Base-by-base conservation (phyloP, 495 filamentous ascomycete genomes). In the Lichina pygmaea region DNA sequence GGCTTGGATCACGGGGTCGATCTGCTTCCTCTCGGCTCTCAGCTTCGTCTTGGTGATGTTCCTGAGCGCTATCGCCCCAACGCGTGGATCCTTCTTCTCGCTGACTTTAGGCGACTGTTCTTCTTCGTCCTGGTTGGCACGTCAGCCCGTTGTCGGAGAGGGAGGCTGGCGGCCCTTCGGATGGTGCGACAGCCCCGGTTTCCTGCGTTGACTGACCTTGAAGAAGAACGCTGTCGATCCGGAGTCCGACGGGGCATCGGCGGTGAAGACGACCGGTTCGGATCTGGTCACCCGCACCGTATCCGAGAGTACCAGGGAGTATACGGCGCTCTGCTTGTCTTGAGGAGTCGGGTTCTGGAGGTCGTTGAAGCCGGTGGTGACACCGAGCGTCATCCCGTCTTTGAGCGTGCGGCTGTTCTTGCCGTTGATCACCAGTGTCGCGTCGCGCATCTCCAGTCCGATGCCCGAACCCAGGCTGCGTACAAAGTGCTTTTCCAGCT, bases 221-320 rank as follows among this genome's bases (percentile, higher is more conserved):
- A 97, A 97, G 62, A 92, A 95, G 63, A 97, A 97, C 0, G 85
- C 89, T 2, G 82, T 80, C 0, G 83, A 81, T 52, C 93, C 86
- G 50, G 86, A 72, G 53, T 94, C 86, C 34, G 77, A 75, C 7
- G 86, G 75, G 6, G 85, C 86, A 52, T 89, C 83, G 46, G 81
- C 85, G 34, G 91, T 99, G 60, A 95, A 95, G 31, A 93, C 74
- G 7, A 79, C 72, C 7, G 82, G 72, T 7, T 85, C 81, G 46
- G 57, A 65, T n/a, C 70, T 58, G 4, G 76, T 75, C 37, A 93
- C 82, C 51, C 86, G 83, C 33, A 99, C 76, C 6, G 89, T 99
- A 56, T 99, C 89, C 8, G 77, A 81, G 37, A 99, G 71, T 39
- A 92, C 68, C 51, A 99, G 68, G 7, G 85, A 86, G 53, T 95